Conservation (phyloP, 805 yeast genomes). For the Ogataea degrootiae region DNA sequence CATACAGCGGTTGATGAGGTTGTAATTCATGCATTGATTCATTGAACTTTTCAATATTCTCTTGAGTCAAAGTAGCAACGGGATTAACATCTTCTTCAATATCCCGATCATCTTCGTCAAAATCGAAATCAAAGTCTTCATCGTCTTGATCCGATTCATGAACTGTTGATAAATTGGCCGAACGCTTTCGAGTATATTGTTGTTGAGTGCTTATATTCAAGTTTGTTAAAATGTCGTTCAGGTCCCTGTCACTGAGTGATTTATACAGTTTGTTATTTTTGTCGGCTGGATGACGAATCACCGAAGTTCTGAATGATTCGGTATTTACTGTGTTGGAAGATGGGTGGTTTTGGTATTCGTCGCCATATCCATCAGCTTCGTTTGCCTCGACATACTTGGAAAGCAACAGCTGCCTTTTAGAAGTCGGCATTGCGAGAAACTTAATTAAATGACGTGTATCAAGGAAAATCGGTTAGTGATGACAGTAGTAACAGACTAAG, state of each 20-base stretch:
- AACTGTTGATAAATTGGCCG: slow-evolving; percentile 3
- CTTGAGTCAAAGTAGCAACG: slow-evolving; percentile 20
- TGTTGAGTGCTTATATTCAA: not conserved
- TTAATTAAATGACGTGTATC: no score
- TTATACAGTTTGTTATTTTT: not conserved
- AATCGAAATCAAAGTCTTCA: slow-evolving; percentile 15
- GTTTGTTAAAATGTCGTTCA: not conserved
- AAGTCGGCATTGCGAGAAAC: not conserved
- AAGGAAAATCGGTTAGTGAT: no score
- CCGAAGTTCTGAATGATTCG: not conserved
- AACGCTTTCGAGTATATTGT: not conserved
- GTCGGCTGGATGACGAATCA: not conserved
- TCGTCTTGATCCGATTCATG: slow-evolving; percentile 26
- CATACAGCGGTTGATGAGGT: not conserved
- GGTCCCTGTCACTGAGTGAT: not conserved
- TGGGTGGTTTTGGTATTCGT: not conserved
- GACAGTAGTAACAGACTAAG: no score
- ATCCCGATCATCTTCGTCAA: not conserved
- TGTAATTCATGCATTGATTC: slow-evolving; percentile 3
- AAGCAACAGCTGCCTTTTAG: not conserved
- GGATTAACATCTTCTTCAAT: slow-evolving; percentile 3
- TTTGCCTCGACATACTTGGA: not conserved
- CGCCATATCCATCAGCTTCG: not conserved
- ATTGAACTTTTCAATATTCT: slow-evolving; percentile 17
- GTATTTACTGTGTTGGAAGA: not conserved